phyloP scores from a whole-genome alignment of 2,329 filamentous ascomycete species.

The Fusarium sp. region DNA sequence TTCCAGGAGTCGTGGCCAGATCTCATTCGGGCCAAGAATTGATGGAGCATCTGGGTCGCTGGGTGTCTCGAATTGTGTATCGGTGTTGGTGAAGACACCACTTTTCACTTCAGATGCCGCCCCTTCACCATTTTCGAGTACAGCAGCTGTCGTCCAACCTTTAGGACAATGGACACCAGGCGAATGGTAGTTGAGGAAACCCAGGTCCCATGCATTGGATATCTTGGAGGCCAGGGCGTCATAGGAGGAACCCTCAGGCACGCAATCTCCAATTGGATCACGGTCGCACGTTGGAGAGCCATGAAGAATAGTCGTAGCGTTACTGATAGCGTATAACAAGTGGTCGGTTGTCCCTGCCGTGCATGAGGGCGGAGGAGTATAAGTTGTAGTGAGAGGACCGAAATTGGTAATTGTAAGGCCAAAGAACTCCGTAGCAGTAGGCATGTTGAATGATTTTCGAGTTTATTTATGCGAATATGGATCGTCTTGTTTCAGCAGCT shows the following conservation, averaged over 20 bases:
- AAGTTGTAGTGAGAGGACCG: conserved; percentile 48
- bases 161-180: conserved; percentile 41
- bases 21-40: not conserved
- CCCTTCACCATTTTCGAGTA: conserved; percentile 13
- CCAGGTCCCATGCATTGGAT: conserved; percentile 1
- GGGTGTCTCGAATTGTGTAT: too few relatives aligned
- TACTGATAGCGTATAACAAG: not conserved
- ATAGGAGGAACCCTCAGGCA: conserved; percentile 33
- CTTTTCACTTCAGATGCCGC: not conserved
- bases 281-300: conserved; percentile 18
- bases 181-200: conserved; percentile 38
- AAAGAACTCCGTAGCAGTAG: conserved; percentile 39
- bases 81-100: conserved; percentile 21
- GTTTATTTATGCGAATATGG: not conserved
- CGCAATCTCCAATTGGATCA: conserved; percentile 27
- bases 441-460: conserved; percentile 31
- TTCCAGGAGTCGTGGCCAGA: conserved; percentile 16
- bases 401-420: conserved; percentile 44
- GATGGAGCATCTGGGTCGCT: too few relatives aligned
- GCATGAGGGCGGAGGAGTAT: conserved; percentile 43
- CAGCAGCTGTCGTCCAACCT: conserved; percentile 42
- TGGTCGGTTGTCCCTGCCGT: conserved; percentile 18
- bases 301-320: not conserved
- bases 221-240: conserved; percentile 10
- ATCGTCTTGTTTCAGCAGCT: not conserved